phyloP scores from a whole-genome alignment of 345 rosid genomes.

The Populus davidiana region DNA sequence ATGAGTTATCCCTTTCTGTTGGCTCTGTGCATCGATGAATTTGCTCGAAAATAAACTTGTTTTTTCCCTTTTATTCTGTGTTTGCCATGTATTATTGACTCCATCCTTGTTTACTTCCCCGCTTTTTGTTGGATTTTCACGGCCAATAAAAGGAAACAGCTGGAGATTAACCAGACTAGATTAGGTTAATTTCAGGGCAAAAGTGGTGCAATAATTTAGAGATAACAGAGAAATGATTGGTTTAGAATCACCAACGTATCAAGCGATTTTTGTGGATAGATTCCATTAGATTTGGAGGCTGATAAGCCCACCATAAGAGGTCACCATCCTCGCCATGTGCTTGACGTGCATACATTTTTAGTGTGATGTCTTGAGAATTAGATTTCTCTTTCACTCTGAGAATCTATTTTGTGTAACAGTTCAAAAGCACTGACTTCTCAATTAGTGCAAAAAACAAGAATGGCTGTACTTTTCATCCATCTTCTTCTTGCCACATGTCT shows the following conservation, averaged over 20 bases:
- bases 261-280: constrained; percentile 7
- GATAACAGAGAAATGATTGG: background rate
- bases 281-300: background rate
- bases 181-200: background rate
- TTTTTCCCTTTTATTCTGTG: background rate
- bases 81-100: background rate
- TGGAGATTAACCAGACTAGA: too few species aligned
- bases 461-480: constrained; percentile 3
- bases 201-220: background rate
- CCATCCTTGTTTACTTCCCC: too few species aligned
- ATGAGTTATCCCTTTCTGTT: constrained; percentile 16
- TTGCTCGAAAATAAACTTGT: too few species aligned
- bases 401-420: constrained; percentile 7
- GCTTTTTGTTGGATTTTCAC: background rate
- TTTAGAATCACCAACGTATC: background rate
- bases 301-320: background rate
- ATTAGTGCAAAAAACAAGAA: constrained; percentile 15
- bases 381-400: constrained; percentile 3
- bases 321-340: constrained; percentile 17
- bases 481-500: background rate
- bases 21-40: background rate
- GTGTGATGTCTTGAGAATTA: background rate
- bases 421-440: constrained; percentile 7
- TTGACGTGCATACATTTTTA: background rate
- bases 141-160: background rate